Base-by-base conservation (phyloP, 495 filamentous ascomycete species). In the Neurospora tetrasperma region DNA sequence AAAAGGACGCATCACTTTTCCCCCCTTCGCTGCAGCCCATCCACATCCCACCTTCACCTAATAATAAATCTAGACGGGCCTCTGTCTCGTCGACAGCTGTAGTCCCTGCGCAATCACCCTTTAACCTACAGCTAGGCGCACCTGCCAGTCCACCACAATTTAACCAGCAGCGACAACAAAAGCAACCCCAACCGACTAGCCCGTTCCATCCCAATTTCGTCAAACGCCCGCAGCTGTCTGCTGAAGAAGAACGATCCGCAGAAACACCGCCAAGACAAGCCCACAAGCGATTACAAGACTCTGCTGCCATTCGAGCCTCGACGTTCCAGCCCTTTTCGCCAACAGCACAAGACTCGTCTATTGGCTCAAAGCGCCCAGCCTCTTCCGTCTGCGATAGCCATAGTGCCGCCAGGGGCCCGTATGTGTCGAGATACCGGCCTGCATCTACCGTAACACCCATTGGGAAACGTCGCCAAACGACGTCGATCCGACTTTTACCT, bases 281-380 rank as follows among this genome's bases (percentile, higher is more conserved):
- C 27, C 54, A 35, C 54, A 31, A 62, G 54, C 54, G 27, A 62
- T 62, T 66, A 66, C 54, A 35, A 35, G 27, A 66, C 54, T 66
- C 79, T 44, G 68, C 72, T 41, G 78, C 76, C 72, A 80, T 76
- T 76, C 80, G 82, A 75, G 80, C 82, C 69, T 83, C 82, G 77
- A 81, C 83, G 54, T 79, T 81, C 62, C 81, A 83, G 70, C 69
- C 76, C 69, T 74, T 75, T 10, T 39, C 71, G 68, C 59, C 78
- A 70, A 77, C 77, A 31, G 48, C 74, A 69, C 72, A 43, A 70
- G 68, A 71, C n/a, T 48, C 69, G 6, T 73, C 73, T 16, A 23
- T 73, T 10, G 76, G 71, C 54, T 74, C 78, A 41, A 82, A 82
- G 74, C 82, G 84, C 42, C 81, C 84, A 44, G 76, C 80, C 40